Evolutionary conservation across 305 asterid species (phyloP).

Genomic region (Fraxinus baroniana): DNA sequence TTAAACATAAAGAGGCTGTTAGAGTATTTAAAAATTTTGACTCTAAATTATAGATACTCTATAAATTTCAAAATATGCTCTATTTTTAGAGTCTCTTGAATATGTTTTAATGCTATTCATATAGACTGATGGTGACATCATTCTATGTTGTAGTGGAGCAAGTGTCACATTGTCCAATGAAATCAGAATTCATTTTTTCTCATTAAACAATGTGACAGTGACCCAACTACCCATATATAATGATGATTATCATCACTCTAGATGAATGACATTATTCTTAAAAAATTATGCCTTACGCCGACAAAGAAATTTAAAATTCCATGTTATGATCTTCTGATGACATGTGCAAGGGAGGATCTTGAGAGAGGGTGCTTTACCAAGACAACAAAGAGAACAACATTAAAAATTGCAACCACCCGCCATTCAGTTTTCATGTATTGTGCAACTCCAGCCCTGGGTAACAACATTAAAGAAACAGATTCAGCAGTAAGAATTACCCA

Average conservation of each 20-base stretch:
- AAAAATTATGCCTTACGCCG: neutral
- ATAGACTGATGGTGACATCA: neutral
- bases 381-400: conserved; percentile 65
- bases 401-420: conserved; percentile 92
- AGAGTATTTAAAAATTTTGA: no score
- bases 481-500: conserved; percentile 1
- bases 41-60: no score
- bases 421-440: conserved; percentile 95
- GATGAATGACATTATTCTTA: neutral
- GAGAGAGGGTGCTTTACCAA: conserved; percentile 46
- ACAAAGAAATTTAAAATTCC: neutral
- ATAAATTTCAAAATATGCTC: no score
- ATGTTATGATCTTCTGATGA: neutral
- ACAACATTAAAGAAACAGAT: neutral
- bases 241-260: neutral
- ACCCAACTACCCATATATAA: neutral
- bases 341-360: neutral
- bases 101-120: neutral
- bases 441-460: conserved; percentile 89
- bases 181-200: neutral
- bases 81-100: no score
- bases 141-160: neutral
- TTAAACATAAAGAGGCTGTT: no score
- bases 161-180: neutral
- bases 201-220: neutral